A percentile compares a stretch with the other conserved stretches of the same genome.
Evolutionary conservation across 2,329 filamentous ascomycete species (phyloP).

Genomic region (Akanthomyces uredinophilus): DNA sequence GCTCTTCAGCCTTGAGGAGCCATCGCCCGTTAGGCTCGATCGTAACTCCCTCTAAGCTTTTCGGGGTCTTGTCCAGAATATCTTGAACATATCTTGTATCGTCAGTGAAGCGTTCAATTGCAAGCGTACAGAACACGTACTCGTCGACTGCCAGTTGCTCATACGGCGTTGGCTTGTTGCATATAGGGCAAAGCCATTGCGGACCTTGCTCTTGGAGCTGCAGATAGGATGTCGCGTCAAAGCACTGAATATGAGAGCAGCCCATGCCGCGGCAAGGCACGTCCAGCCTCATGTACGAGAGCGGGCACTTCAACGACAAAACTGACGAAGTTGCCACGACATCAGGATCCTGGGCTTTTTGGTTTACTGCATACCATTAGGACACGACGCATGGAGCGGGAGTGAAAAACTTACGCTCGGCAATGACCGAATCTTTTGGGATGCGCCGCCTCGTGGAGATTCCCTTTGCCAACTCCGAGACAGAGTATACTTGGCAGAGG

Average conservation of each 20-base stretch:
- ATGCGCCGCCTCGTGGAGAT: slow-evolving; percentile 68
- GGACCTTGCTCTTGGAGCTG: slow-evolving; percentile 94
- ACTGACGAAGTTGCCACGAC: slow-evolving; percentile 84
- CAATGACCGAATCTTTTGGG: slow-evolving; percentile 72
- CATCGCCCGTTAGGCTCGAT: slow-evolving; percentile 85
- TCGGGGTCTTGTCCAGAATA: slow-evolving; percentile 70
- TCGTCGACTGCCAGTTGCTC: slow-evolving; percentile 82
- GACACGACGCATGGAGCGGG: background rate
- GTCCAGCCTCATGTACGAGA: slow-evolving; percentile 77
- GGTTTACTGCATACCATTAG: slow-evolving; percentile 56
- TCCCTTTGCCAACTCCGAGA: slow-evolving; percentile 63
- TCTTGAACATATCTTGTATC: slow-evolving; percentile 71
- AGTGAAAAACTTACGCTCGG: slow-evolving; percentile 60
- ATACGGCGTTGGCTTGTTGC: slow-evolving; percentile 76
- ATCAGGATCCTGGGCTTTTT: slow-evolving; percentile 78
- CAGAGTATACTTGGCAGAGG: slow-evolving; percentile 67
- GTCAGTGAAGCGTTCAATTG: slow-evolving; percentile 16
- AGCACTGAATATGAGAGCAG: slow-evolving; percentile 90
- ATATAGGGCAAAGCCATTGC: slow-evolving; percentile 94
- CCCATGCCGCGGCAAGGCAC: slow-evolving; percentile 72
- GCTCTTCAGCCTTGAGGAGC: slow-evolving; percentile 38
- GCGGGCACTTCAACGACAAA: slow-evolving; percentile 86
- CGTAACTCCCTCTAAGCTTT: slow-evolving; percentile 74
- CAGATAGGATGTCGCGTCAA: slow-evolving; percentile 87
- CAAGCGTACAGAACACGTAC: slow-evolving; percentile 41